A percentile compares a stretch with the other conserved stretches of the same genome.
These are phyloP conservation scores for Suhomyces yuchorum DNA, from an alignment of 1,139 yeast species.

Conservation along the genomic window DNA sequence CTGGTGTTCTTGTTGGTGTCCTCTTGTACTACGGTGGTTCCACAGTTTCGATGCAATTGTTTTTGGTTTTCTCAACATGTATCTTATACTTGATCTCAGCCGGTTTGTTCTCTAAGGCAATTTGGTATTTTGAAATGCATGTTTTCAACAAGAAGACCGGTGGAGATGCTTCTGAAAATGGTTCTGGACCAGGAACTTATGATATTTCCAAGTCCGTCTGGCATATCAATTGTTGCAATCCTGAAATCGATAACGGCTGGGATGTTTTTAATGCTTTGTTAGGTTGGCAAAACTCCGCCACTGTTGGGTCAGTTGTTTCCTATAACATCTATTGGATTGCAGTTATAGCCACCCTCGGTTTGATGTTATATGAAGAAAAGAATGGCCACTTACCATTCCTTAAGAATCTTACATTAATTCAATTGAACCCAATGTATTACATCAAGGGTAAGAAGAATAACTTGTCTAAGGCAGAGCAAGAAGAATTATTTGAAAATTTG, in stretches of 20 bases:
- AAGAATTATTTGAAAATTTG: slow-evolving; percentile 25
- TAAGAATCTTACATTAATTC: slow-evolving; percentile 20
- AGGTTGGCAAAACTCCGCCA: slow-evolving; percentile 33
- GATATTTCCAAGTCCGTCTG: slow-evolving; percentile 78
- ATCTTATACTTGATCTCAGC: slow-evolving; percentile 48
- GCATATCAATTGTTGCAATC: slow-evolving; percentile 98
- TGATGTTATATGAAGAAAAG: slow-evolving; percentile 29
- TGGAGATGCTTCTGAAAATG: slow-evolving; percentile 85
- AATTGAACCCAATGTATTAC: slow-evolving; percentile 31
- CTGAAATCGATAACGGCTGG: slow-evolving; percentile 90
- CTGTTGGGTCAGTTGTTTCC: slow-evolving; percentile 29
- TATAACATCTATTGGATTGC: slow-evolving; percentile 29
- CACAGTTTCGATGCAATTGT: slow-evolving; percentile 43
- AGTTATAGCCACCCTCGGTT: slow-evolving; percentile 19
- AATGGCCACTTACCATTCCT: slow-evolving; percentile 29
- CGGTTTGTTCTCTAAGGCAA: slow-evolving; percentile 59
- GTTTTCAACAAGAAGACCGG: slow-evolving; percentile 53
- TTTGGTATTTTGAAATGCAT: slow-evolving; percentile 84
- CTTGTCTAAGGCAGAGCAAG: slow-evolving; percentile 22
- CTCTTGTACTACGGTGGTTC: slow-evolving; percentile 47
- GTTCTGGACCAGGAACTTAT: slow-evolving; percentile 93
- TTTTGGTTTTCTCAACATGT: slow-evolving; percentile 44
- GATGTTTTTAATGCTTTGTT: slow-evolving; percentile 80
- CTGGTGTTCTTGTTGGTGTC: slow-evolving; percentile 39
- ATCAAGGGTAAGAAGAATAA: slow-evolving; percentile 29